phyloP scores from a whole-genome alignment of 352 stramenopile species.

The Phytophthora idaei region DNA sequence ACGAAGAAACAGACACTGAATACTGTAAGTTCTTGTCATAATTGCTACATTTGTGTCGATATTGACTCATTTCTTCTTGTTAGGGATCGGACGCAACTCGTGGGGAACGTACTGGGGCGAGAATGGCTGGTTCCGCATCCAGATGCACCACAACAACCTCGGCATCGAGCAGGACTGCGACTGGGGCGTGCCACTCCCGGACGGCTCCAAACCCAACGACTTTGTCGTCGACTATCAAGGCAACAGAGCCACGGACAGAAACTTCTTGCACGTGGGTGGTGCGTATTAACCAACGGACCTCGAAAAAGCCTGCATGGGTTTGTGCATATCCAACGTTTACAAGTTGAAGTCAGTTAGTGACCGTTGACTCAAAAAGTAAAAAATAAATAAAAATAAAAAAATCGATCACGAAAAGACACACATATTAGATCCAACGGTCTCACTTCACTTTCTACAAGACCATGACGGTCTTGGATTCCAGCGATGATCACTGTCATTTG shows the following conservation, averaged over 20 bases:
- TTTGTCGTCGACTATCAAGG: conserved; percentile 43
- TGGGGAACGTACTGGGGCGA: conserved; percentile 94
- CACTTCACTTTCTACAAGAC: background rate
- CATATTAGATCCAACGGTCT: conserved; percentile 8
- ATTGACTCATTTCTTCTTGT: conserved; percentile 3
- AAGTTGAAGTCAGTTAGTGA: conserved; percentile 1
- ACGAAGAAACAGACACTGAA: conserved; percentile 86
- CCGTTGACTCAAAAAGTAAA: conserved; percentile 6
- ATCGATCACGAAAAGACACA: background rate
- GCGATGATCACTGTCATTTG: conserved; percentile 57
- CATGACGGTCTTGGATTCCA: conserved; percentile 15
- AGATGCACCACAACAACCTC: conserved; percentile 91
- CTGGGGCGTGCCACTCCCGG: conserved; percentile 87
- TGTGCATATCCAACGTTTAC: conserved; percentile 12
- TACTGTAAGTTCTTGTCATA: conserved; percentile 69
- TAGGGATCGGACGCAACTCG: conserved; percentile 91
- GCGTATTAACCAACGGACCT: background rate
- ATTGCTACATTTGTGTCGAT: background rate
- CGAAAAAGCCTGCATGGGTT: background rate
- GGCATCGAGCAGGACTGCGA: conserved; percentile 89
- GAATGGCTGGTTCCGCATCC: conserved; percentile 92
- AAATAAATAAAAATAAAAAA: conserved; percentile 6
- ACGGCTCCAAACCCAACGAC: conserved; percentile 71
- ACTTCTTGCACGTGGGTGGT: conserved; percentile 25
- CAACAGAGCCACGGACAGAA: conserved; percentile 18